Evolutionary conservation across 441 rosid genomes (phyloP).

Genomic region (Adansonia madagascariensis): DNA sequence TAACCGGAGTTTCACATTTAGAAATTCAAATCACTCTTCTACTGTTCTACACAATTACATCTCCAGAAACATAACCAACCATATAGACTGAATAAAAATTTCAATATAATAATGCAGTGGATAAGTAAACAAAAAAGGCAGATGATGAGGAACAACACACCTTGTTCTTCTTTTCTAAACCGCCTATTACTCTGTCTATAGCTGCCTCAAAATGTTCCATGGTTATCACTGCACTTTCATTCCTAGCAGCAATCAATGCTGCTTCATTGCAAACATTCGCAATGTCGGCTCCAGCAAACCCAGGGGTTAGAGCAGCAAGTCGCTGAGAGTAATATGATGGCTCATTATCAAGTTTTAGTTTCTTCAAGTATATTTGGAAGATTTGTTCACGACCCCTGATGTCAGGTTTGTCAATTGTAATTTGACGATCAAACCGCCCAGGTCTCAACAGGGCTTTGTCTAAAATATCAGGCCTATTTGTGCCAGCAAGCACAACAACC

Average conservation of each 20-base stretch:
- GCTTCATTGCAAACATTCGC: slow-evolving; percentile 76
- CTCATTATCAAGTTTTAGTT: slow-evolving; percentile 60
- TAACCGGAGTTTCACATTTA: neutral
- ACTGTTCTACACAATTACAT: neutral
- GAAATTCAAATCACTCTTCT: slow-evolving; percentile 6
- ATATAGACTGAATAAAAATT: slow-evolving; percentile 2
- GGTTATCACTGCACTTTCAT: slow-evolving; percentile 47
- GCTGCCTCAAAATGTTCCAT: slow-evolving; percentile 76
- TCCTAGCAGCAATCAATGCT: slow-evolving; percentile 69
- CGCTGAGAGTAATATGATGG: slow-evolving; percentile 59
- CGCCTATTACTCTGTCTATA: slow-evolving; percentile 69
- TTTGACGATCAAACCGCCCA: slow-evolving; percentile 67
- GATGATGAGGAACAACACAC: slow-evolving; percentile 28
- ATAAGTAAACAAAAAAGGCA: neutral
- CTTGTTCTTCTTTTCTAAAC: slow-evolving; percentile 75
- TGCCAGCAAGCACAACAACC: slow-evolving; percentile 70
- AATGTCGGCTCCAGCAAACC: slow-evolving; percentile 78
- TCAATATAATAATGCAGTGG: neutral
- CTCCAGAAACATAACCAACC: neutral
- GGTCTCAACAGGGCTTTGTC: slow-evolving; percentile 72
- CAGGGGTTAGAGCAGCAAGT: slow-evolving; percentile 71
- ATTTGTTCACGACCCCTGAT: slow-evolving; percentile 66
- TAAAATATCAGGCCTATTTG: slow-evolving; percentile 68
- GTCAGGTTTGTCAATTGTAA: slow-evolving; percentile 65
- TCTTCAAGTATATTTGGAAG: slow-evolving; percentile 59